phyloP scores from a whole-genome alignment of 768 basidiomycete species.

The Boletellus emodensis region DNA sequence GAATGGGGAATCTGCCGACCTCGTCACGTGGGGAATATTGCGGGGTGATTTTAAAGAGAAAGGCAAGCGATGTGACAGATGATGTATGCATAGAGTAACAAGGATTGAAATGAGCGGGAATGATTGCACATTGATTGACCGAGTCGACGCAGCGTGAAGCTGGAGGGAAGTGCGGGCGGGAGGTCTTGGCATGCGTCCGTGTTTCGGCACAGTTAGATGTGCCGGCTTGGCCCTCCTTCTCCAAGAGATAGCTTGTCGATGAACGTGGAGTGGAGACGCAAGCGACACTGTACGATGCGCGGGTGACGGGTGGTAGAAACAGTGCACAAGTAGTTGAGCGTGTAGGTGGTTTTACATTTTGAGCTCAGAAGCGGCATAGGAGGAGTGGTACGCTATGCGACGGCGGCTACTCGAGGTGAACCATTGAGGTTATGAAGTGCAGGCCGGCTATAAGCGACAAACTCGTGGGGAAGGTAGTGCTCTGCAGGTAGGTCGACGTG shows the following conservation, averaged over 20 bases:
- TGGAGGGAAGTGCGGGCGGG: conserved; percentile 10
- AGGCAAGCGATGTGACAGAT: conserved; percentile 46
- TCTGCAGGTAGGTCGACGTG: conserved; percentile 65
- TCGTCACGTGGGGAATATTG: conserved; percentile 47
- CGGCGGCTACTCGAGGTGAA: conserved; percentile 49
- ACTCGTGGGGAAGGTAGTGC: conserved; percentile 78
- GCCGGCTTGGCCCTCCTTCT: conserved; percentile 13
- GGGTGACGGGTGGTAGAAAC: conserved; percentile 62
- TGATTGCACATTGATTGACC: conserved; percentile 32
- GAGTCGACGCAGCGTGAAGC: conserved; percentile 16
- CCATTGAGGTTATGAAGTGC: conserved; percentile 77
- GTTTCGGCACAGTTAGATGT: conserved; percentile 20
- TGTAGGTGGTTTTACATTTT: conserved; percentile 79
- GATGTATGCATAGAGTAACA: conserved; percentile 57
- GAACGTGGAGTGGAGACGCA: conserved; percentile 40
- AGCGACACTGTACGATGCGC: conserved; percentile 63
- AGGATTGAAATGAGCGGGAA: conserved; percentile 39
- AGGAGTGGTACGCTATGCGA: conserved; percentile 50
- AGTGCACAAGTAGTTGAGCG: conserved; percentile 58
- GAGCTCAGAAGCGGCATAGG: conserved; percentile 46
- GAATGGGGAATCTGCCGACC: conserved; percentile 50
- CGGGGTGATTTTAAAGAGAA: conserved; percentile 37
- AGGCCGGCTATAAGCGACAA: conserved; percentile 72
- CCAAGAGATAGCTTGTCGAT: conserved; percentile 46
- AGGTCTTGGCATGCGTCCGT: conserved; percentile 12